Evolutionary conservation across 1,284 basidiomycete genomes (phyloP).

Genomic region (Ustilago sp.): DNA sequence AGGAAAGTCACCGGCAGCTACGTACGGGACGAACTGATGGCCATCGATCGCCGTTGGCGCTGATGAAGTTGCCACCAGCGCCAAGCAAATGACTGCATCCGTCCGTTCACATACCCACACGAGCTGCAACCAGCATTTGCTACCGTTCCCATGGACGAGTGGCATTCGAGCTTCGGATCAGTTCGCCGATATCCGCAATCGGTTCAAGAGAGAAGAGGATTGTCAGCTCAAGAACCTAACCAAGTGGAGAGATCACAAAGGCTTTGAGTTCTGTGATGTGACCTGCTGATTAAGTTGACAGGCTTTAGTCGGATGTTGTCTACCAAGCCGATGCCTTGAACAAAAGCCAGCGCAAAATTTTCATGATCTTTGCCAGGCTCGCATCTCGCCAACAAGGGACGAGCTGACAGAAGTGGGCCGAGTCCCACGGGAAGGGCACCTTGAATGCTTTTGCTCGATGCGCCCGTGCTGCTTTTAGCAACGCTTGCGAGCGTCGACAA

Average conservation of each 20-base stretch:
- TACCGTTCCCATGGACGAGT: not conserved
- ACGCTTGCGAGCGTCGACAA: not conserved
- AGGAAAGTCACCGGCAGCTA: not conserved
- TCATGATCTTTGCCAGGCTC: not conserved
- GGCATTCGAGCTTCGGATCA: not conserved
- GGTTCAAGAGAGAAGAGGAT: not conserved
- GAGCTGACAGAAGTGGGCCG: not conserved
- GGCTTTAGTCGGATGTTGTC: not conserved
- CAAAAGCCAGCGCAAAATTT: not conserved
- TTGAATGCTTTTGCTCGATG: not conserved
- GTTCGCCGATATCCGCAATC: not conserved
- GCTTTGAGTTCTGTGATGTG: no score
- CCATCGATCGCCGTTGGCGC: not conserved
- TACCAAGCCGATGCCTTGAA: not conserved
- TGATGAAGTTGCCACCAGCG: not conserved
- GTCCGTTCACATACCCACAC: not conserved
- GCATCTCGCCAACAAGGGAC: not conserved
- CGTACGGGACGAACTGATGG: not conserved
- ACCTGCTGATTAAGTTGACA: no score
- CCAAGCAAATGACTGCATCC: no score
- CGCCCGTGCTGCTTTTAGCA: not conserved
- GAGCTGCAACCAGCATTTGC: not conserved
- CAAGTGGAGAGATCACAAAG: no score
- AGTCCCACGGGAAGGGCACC: not conserved
- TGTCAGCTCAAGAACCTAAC: no score